phyloP scores from a whole-genome alignment of 2,329 filamentous ascomycete species.

The Aspergillus brunneoviolaceus region DNA sequence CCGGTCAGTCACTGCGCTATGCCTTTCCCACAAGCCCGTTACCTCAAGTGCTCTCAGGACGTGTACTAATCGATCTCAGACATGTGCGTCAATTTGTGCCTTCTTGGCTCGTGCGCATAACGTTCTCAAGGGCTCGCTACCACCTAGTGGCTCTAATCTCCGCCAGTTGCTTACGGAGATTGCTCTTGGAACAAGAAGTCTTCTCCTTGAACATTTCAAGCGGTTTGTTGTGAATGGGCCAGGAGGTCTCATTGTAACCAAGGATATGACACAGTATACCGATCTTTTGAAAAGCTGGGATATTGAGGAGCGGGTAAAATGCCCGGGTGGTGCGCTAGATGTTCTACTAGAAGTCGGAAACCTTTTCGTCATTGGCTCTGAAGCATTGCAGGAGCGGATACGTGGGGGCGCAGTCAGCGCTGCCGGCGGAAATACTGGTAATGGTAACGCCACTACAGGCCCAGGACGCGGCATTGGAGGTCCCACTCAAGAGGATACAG shows the following conservation, averaged over 20 bases:
- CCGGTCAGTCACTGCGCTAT: slow-evolving; percentile 43
- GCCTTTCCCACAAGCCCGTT: background rate
- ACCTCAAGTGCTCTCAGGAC: background rate
- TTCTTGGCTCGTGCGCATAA: slow-evolving; percentile 72
- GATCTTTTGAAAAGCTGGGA: slow-evolving; percentile 82
- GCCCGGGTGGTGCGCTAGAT: slow-evolving; percentile 64
- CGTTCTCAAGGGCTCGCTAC: slow-evolving; percentile 64
- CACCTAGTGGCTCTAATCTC: slow-evolving; percentile 68
- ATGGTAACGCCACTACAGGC: slow-evolving; percentile 41
- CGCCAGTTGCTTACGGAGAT: slow-evolving; percentile 81
- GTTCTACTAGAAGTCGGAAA: slow-evolving; percentile 90
- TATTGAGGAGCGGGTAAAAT: slow-evolving; percentile 60
- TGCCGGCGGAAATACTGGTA: slow-evolving; percentile 43
- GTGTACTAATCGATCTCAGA: slow-evolving; percentile 41
- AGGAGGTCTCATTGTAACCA: slow-evolving; percentile 90
- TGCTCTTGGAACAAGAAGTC: slow-evolving; percentile 70
- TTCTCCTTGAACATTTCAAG: slow-evolving; percentile 90
- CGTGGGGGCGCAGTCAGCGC: slow-evolving; percentile 56
- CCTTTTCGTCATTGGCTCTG: slow-evolving; percentile 87
- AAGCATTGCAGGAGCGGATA: slow-evolving; percentile 70
- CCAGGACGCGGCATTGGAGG: slow-evolving; percentile 41
- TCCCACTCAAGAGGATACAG: slow-evolving; percentile 55
- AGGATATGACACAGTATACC: slow-evolving; percentile 92
- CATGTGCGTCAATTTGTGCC: slow-evolving; percentile 75
- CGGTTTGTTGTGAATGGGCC: slow-evolving; percentile 91